A percentile compares a stretch with the other conserved stretches of the same genome.
These are phyloP conservation scores for Colletotrichum sansevieriae DNA, from an alignment of 2,329 filamentous ascomycete species.

Conservation along the genomic window DNA sequence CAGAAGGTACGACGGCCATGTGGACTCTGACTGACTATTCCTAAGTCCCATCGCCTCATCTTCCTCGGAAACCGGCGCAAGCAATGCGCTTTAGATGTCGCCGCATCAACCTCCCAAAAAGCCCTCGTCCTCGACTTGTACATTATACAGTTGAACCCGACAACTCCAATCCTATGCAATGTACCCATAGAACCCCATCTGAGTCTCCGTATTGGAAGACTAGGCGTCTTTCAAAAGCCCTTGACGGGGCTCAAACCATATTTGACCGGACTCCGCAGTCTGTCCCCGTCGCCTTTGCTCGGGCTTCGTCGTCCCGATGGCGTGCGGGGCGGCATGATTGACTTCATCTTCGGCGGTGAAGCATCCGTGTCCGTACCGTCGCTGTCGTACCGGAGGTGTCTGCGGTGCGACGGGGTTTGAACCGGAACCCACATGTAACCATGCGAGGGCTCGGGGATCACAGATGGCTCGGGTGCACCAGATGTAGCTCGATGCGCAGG, in stretches of 20 bases:
- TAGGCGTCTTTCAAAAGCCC: slow-evolving; percentile 43
- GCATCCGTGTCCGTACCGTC: slow-evolving; percentile 65
- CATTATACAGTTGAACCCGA: slow-evolving; percentile 27
- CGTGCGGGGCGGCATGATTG: slow-evolving; percentile 59
- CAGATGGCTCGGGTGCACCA: slow-evolving; percentile 41
- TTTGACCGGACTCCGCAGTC: slow-evolving; percentile 64
- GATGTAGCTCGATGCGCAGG: slow-evolving; percentile 46
- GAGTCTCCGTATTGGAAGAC: too few relatives aligned
- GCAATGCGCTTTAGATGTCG: slow-evolving; percentile 25
- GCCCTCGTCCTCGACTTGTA: slow-evolving; percentile 10
- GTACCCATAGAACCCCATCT: neutral
- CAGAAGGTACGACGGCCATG: neutral
- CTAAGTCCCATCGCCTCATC: neutral
- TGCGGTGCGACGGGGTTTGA: slow-evolving; percentile 62
- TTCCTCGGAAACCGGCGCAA: slow-evolving; percentile 3
- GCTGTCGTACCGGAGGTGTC: slow-evolving; percentile 53
- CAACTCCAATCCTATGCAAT: slow-evolving; percentile 38
- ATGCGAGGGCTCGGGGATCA: slow-evolving; percentile 51
- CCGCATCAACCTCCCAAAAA: slow-evolving; percentile 27
- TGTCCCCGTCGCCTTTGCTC: slow-evolving; percentile 64
- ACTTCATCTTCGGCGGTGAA: slow-evolving; percentile 58
- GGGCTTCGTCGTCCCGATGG: slow-evolving; percentile 62
- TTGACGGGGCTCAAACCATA: slow-evolving; percentile 55
- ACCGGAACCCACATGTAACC: slow-evolving; percentile 65
- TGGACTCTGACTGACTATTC: neutral